Evolutionary conservation across 345 rosid species (phyloP).

Genomic region (Capsella bursapastoris): DNA sequence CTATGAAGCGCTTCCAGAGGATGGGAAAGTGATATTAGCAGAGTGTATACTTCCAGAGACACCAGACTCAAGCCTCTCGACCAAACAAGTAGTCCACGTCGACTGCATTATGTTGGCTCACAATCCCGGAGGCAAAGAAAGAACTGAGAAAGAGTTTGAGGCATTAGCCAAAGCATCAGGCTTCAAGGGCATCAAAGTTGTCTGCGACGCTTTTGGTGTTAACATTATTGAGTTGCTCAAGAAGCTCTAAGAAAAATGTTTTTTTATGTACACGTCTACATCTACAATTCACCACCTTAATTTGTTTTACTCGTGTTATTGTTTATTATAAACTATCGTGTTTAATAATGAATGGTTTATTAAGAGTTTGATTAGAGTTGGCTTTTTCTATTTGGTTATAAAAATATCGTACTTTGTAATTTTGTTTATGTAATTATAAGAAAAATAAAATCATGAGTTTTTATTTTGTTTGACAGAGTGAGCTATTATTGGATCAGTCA

Average conservation of each 20-base stretch:
- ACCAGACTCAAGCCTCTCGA: conserved; percentile 72
- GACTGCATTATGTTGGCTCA: conserved; percentile 94
- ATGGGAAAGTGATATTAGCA: conserved; percentile 80
- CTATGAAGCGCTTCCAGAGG: conserved; percentile 66
- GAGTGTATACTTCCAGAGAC: conserved; percentile 79
- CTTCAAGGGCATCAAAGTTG: conserved; percentile 68
- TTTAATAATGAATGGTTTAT: conserved; percentile 26
- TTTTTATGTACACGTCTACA: not conserved
- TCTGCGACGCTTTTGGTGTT: conserved; percentile 62
- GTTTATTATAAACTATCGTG: not conserved
- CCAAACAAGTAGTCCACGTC: conserved; percentile 68
- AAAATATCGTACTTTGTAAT: not conserved
- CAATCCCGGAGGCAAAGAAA: conserved; percentile 95
- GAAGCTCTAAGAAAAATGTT: conserved; percentile 23
- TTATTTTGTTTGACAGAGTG: not conserved
- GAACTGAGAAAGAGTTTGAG: conserved; percentile 80
- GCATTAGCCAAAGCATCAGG: conserved; percentile 78
- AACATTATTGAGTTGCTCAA: conserved; percentile 81
- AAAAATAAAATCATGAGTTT: not conserved
- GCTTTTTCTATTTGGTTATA: not conserved
- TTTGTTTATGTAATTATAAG: not conserved
- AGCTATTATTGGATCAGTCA: not conserved
- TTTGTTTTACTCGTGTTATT: not conserved
- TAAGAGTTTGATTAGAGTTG: conserved; percentile 17
- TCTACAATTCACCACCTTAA: not conserved